A percentile compares a stretch with the other conserved stretches of the same genome.
These are phyloP conservation scores for Pulicaria dysenterica DNA, from an alignment of 129 eudicot genomes.

Conservation along the genomic window DNA sequence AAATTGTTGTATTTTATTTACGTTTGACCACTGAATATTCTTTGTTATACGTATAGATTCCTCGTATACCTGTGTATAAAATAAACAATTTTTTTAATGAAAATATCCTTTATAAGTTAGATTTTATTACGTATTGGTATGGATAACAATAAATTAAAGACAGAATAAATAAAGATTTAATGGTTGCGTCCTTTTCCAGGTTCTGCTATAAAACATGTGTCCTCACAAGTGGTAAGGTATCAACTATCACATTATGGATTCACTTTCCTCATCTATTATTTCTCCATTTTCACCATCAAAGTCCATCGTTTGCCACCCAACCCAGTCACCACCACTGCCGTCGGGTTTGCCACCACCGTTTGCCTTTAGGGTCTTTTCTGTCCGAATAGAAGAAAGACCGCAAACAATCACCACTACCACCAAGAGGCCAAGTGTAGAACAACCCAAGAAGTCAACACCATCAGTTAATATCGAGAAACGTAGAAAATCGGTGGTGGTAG, in stretches of 20 bases:
- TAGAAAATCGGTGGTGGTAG: conserved; percentile 21
- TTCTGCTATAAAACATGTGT: conserved; percentile 26
- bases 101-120: neutral
- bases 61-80: neutral
- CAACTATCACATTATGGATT: conserved; percentile 32
- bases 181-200: conserved; percentile 16
- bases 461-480: conserved; percentile 18
- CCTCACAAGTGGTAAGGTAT: conserved; percentile 24
- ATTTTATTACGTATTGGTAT: neutral
- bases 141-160: conserved; percentile 14
- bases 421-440: conserved; percentile 17
- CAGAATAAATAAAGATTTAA: neutral
- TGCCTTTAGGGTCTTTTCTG: conserved; percentile 17
- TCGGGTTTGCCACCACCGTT: neutral
- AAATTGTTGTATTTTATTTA: no score
- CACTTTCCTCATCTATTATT: conserved; percentile 45
- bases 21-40: no score
- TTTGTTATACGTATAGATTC: neutral
- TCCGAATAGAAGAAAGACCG: conserved; percentile 40
- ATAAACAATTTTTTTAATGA: neutral
- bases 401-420: conserved; percentile 26
- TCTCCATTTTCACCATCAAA: conserved; percentile 35
- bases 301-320: conserved; percentile 10
- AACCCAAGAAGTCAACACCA: conserved; percentile 9
- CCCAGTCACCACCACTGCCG: conserved; percentile 1